Evolutionary conservation across 768 basidiomycete genomes (phyloP).

Genomic region (Amanita brunnescens): DNA sequence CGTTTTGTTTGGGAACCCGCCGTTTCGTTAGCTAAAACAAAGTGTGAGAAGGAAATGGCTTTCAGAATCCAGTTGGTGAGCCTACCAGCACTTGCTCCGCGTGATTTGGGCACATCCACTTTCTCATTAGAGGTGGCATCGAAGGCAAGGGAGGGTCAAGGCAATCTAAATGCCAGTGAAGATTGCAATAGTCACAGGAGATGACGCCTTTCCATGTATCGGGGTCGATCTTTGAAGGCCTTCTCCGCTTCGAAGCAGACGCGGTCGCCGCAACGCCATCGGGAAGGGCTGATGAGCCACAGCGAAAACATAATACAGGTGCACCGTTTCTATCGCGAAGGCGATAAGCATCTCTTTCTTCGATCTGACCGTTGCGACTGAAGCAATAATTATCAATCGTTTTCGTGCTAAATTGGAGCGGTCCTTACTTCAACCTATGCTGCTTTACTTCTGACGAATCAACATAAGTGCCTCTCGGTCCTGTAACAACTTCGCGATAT

Average conservation of each 20-base stretch:
- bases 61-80: not conserved
- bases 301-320: slow-evolving; percentile 85
- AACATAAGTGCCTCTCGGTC: slow-evolving; percentile 74
- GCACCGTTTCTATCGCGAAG: slow-evolving; percentile 78
- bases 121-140: slow-evolving; percentile 81
- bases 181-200: slow-evolving; percentile 90
- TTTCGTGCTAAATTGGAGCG: slow-evolving; percentile 8
- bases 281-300: slow-evolving; percentile 73
- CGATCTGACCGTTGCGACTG: slow-evolving; percentile 80
- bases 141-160: slow-evolving; percentile 81
- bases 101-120: slow-evolving; percentile 99
- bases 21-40: slow-evolving; percentile 60
- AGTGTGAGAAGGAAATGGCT: slow-evolving; percentile 6
- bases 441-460: slow-evolving; percentile 71
- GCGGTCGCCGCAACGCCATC: slow-evolving; percentile 40
- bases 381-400: slow-evolving; percentile 2
- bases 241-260: slow-evolving; percentile 47
- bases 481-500: slow-evolving; percentile 56
- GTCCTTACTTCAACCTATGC: slow-evolving; percentile 72
- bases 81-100: slow-evolving; percentile 80
- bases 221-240: slow-evolving; percentile 35
- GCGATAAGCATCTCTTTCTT: slow-evolving; percentile 85
- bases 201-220: slow-evolving; percentile 70
- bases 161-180: slow-evolving; percentile 98
- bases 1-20: slow-evolving; percentile 67